Conservation (phyloP, 768 basidiomycete genomes). For the Grammothele lineata region DNA sequence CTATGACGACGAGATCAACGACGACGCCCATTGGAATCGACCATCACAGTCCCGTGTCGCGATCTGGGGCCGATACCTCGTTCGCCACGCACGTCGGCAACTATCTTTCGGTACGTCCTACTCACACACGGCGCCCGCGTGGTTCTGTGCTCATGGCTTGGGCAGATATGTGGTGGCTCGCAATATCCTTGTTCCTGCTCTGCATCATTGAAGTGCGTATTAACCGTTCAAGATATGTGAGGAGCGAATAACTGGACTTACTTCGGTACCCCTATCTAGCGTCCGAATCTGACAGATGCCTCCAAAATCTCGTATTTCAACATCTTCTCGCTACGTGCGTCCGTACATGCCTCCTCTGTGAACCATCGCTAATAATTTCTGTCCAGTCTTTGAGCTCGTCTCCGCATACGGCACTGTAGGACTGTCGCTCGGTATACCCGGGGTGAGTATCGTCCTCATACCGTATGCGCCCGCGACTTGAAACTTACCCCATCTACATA, state of each 20-base stretch:
- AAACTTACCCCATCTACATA: background rate
- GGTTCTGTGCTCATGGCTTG: no score
- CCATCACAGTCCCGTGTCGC: slow-evolving; percentile 25
- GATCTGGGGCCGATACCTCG: slow-evolving; percentile 35
- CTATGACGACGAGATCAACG: slow-evolving; percentile 48
- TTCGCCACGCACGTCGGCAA: slow-evolving; percentile 41
- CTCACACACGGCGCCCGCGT: no score
- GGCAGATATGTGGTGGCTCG: slow-evolving; percentile 97
- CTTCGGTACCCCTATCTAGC: slow-evolving; percentile 33
- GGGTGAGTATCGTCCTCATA: slow-evolving; percentile 40
- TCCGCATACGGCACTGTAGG: slow-evolving; percentile 89
- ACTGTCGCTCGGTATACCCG: slow-evolving; percentile 76
- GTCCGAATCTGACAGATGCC: slow-evolving; percentile 50
- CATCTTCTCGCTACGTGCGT: slow-evolving; percentile 71
- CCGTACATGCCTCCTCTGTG: background rate
- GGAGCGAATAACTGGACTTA: no score
- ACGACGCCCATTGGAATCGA: slow-evolving; percentile 31
- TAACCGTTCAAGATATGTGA: background rate
- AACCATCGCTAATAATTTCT: background rate
- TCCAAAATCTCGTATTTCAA: slow-evolving; percentile 67
- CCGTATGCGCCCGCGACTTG: no score
- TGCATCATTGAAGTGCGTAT: slow-evolving; percentile 84
- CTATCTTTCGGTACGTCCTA: slow-evolving; percentile 42
- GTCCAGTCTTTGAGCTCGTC: slow-evolving; percentile 75
- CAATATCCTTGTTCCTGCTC: slow-evolving; percentile 74